These are phyloP conservation scores for Pharus latifolius DNA, from an alignment of 176 grass and related monocot species.

Conservation along the genomic window DNA sequence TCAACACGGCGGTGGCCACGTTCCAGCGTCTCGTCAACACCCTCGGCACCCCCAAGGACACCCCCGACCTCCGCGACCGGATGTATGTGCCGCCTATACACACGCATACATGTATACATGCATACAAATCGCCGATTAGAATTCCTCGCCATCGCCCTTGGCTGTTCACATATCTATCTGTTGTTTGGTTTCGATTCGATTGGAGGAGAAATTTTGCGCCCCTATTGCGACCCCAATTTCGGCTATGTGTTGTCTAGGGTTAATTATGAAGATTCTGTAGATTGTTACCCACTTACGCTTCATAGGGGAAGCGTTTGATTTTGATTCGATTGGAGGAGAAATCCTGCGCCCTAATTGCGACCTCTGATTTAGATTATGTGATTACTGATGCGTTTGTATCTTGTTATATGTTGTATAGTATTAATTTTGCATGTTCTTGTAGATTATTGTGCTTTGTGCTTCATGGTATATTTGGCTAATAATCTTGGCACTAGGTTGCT, in stretches of 20 bases:
- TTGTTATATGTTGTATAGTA: background rate
- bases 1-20: slow-evolving; percentile 73
- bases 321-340: background rate
- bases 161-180: background rate
- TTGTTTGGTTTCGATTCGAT: background rate
- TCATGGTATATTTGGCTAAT: background rate
- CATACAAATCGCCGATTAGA: no score
- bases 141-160: background rate
- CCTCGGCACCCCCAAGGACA: slow-evolving; percentile 95
- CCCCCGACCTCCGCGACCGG: slow-evolving; percentile 81
- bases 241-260: no score
- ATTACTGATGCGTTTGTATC: no score
- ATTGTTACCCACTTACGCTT: no score
- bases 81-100: slow-evolving; percentile 34
- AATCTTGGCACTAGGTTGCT: background rate
- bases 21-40: slow-evolving; percentile 96
- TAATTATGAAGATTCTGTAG: no score
- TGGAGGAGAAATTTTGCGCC: background rate
- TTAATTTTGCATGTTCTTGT: background rate
- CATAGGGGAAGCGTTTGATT: no score
- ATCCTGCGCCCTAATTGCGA: background rate
- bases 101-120: no score
- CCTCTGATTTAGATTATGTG: slow-evolving; percentile 11
- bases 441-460: background rate
- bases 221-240: background rate